Evolutionary conservation across 2,329 filamentous ascomycete genomes (phyloP), one percentile per base, ranked within the genome.

Genomic region (Aspergillus niger): DNA sequence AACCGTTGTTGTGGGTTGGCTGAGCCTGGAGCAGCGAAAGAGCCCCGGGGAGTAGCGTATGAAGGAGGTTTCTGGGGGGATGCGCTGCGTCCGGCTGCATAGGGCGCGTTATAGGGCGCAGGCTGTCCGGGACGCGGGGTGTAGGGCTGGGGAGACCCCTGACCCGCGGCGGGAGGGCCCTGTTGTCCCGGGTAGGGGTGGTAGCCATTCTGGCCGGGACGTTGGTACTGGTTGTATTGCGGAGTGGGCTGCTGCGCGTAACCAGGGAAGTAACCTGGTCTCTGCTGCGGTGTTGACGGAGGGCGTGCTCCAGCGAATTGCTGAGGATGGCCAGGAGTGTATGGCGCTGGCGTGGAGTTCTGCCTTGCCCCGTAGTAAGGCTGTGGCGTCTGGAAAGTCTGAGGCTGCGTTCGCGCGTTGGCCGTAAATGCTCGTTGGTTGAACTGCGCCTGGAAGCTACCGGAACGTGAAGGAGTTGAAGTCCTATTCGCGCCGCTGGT

Each of bases 211-310:
- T 72, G 71, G 13, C 65, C 62, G 17, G 76, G 67, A 15, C 79
- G 74, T 61, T 77, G 77, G 60, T 76, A 77, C 47, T 72, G 74
- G 58, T 61, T 73, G 63, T 73, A 78, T 62, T 74, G 73, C 13
- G 71, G 68, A 8, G 61, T 69, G 22, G 68, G 57, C 55, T 76
- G 72, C 38, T 76, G 72, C 38, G 75, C 63, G 58, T 76, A 78
- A 39, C 74, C 73, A 15, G 72, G 71, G 53, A 72, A 63, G 60
- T 74, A 78, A 13, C 66, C 69, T 28, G 76, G 71, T 15, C 77
- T 74, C 59, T 77, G 76, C 10, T 72, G 67, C 47, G 74, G 74
- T 10, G 75, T 76, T 28, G 67, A 66, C 5, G 76, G 71, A 24
- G 74, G 72, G 39, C 75, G 74, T 53, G 69, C 61, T 20, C 67